Conservation (phyloP, 2,329 filamentous ascomycete genomes). For the Fusarium sp. region DNA sequence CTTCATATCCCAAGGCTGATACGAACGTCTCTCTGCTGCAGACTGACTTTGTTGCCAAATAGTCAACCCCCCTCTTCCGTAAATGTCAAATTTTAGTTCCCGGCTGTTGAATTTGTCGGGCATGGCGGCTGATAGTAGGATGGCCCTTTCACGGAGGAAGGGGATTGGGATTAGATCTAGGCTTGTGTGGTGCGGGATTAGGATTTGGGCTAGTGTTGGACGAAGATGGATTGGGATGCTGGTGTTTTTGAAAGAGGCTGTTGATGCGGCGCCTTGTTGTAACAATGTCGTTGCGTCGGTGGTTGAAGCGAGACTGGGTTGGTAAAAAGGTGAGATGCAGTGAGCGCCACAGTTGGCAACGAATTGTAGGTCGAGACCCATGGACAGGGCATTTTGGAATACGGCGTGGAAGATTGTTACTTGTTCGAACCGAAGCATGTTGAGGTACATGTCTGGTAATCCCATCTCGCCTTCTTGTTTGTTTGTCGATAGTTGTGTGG, state of each 20-base stretch:
- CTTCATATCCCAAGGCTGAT: conserved; percentile 45
- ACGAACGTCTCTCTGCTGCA: neutral
- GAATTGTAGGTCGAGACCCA: conserved; percentile 25
- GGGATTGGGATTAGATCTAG: conserved; percentile 45
- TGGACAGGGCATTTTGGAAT: conserved; percentile 35
- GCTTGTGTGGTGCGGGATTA: conserved; percentile 44
- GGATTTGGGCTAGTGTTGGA: conserved; percentile 43
- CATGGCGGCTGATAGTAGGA: conserved; percentile 41
- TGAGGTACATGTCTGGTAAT: conserved; percentile 25
- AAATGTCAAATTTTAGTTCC: conserved; percentile 47
- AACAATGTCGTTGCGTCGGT: conserved; percentile 18
- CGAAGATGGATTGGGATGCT: conserved; percentile 36
- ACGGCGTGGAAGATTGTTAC: conserved; percentile 37
- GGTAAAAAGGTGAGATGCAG: conserved; percentile 42
- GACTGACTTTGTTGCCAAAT: conserved; percentile 25
- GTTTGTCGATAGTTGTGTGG: neutral
- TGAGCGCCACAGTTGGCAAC: conserved; percentile 29
- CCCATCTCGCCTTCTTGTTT: neutral
- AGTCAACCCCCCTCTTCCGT: conserved; percentile 32
- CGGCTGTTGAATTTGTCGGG: conserved; percentile 35
- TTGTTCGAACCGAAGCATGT: conserved; percentile 32
- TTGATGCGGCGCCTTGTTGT: neutral
- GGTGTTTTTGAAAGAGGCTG: neutral
- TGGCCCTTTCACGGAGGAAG: conserved; percentile 41
- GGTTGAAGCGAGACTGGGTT: conserved; percentile 16